phyloP scores from a whole-genome alignment of 2,329 filamentous ascomycete species.

The Ascochyta fabae region DNA sequence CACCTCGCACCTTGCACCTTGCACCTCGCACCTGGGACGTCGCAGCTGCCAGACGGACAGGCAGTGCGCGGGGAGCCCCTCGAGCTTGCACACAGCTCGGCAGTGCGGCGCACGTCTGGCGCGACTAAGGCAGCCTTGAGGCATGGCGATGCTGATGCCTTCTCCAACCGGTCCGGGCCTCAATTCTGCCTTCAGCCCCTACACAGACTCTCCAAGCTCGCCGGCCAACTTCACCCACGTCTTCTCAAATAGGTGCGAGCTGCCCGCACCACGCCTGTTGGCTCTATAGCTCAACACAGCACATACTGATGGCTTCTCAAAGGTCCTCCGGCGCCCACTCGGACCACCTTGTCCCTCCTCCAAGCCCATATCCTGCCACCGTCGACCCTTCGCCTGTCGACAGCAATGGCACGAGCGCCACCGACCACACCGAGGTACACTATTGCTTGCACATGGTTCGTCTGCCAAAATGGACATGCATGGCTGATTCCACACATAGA shows the following conservation, averaged over 20 bases:
- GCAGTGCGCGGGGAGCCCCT: slow-evolving; percentile 18
- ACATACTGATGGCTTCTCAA: slow-evolving; percentile 40
- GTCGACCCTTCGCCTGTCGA: slow-evolving; percentile 85
- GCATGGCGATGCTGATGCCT: slow-evolving; percentile 55
- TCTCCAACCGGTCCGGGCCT: slow-evolving; percentile 46
- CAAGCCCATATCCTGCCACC: slow-evolving; percentile 64
- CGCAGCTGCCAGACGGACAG: slow-evolving; percentile 18
- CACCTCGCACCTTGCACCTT: slow-evolving; percentile 3
- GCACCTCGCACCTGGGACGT: slow-evolving; percentile 10
- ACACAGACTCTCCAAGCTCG: slow-evolving; percentile 59
- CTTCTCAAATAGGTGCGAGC: slow-evolving; percentile 56
- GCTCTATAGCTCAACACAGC: slow-evolving; percentile 1
- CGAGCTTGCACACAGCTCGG: slow-evolving; percentile 15
- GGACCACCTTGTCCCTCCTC: slow-evolving; percentile 56
- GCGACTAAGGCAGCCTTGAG: slow-evolving; percentile 30
- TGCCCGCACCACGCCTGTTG: slow-evolving; percentile 38
- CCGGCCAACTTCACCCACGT: slow-evolving; percentile 53
- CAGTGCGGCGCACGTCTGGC: slow-evolving; percentile 35
- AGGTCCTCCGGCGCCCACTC: slow-evolving; percentile 54
- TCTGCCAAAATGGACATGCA: slow-evolving; percentile 16
- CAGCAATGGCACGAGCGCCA: slow-evolving; percentile 81
- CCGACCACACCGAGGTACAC: slow-evolving; percentile 73
- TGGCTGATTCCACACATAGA: slow-evolving; percentile 48
- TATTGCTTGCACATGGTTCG: neutral
- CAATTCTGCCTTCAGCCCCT: slow-evolving; percentile 58